Evolutionary conservation across 2,329 filamentous ascomycete genomes (phyloP).

Genomic region (Blastomyces emzantsi): DNA sequence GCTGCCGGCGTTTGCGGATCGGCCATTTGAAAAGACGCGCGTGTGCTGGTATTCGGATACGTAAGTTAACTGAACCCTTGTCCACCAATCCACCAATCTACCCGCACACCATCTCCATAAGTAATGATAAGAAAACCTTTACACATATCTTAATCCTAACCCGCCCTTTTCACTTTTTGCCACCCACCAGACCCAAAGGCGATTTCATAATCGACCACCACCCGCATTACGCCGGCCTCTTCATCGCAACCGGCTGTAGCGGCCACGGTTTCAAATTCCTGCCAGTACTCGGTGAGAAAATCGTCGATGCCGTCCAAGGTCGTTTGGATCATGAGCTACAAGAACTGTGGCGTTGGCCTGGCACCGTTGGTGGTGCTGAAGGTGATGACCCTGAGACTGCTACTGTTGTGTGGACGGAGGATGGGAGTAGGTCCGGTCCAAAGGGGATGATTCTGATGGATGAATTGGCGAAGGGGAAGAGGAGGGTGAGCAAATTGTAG

Average conservation of each 20-base stretch:
- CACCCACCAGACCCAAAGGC: slow-evolving; percentile 42
- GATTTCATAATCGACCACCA: slow-evolving; percentile 66
- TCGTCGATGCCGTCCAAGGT: slow-evolving; percentile 40
- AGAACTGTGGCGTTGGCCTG: slow-evolving; percentile 38
- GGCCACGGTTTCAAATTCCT: slow-evolving; percentile 49
- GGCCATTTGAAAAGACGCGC: slow-evolving; percentile 54
- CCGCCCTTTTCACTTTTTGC: not conserved
- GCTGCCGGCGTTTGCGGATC: slow-evolving; percentile 50
- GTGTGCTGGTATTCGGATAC: slow-evolving; percentile 74
- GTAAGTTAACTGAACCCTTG: slow-evolving; percentile 20
- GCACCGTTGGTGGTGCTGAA: slow-evolving; percentile 10
- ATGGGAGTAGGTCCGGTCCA: slow-evolving; percentile 31
- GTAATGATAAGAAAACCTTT: not conserved
- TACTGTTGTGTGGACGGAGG: slow-evolving; percentile 27
- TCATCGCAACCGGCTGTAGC: slow-evolving; percentile 45
- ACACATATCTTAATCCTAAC: not conserved
- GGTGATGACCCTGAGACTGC: slow-evolving; percentile 13
- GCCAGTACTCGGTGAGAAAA: slow-evolving; percentile 45
- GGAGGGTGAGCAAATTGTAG: slow-evolving; percentile 8
- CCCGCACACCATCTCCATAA: not conserved
- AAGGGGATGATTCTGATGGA: slow-evolving; percentile 31
- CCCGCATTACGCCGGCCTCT: slow-evolving; percentile 45
- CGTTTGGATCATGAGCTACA: slow-evolving; percentile 34
- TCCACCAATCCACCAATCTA: not conserved
- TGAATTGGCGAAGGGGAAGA: slow-evolving; percentile 29